Conservation (phyloP, 768 basidiomycete species). For the Tephrocybe sp. region DNA sequence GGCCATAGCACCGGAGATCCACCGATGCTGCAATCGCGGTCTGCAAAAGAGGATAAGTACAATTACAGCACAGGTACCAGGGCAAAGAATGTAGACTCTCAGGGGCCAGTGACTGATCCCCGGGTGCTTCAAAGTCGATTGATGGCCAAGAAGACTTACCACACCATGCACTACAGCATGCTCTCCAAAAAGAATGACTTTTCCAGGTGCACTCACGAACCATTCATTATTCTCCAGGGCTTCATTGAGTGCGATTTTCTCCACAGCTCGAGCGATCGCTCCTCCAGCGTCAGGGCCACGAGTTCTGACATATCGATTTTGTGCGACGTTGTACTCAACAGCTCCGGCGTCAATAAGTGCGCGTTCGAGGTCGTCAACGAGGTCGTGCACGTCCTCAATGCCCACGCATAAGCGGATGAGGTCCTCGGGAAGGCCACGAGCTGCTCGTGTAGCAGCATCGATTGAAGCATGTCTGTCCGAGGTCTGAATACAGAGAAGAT, state of each 20-base stretch:
- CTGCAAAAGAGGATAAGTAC: conserved; percentile 33
- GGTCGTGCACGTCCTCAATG: conserved; percentile 91
- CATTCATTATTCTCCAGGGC: conserved; percentile 48
- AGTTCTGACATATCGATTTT: conserved; percentile 46
- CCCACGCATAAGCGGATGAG: conserved; percentile 97
- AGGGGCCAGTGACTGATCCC: conserved; percentile 1
- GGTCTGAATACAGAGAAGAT: conserved; percentile 12
- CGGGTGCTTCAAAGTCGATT: not conserved
- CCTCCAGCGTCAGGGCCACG: conserved; percentile 30
- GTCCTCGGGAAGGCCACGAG: conserved; percentile 96
- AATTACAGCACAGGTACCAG: conserved; percentile 6
- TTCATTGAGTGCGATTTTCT: conserved; percentile 52
- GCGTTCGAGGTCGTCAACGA: conserved; percentile 92
- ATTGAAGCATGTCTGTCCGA: conserved; percentile 88
- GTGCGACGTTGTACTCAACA: conserved; percentile 55
- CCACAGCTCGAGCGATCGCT: conserved; percentile 57
- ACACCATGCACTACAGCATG: conserved; percentile 98
- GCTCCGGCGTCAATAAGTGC: conserved; percentile 92
- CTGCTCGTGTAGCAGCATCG: conserved; percentile 92
- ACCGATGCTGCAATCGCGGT: conserved; percentile 95
- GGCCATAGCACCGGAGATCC: conserved; percentile 91
- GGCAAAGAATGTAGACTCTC: conserved; percentile 2
- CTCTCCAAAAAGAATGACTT: conserved; percentile 97
- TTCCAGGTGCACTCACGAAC: conserved; percentile 95
- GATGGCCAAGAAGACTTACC: conserved; percentile 47